phyloP scores from a whole-genome alignment of 345 rosid genomes.

The Acer saccharum region DNA sequence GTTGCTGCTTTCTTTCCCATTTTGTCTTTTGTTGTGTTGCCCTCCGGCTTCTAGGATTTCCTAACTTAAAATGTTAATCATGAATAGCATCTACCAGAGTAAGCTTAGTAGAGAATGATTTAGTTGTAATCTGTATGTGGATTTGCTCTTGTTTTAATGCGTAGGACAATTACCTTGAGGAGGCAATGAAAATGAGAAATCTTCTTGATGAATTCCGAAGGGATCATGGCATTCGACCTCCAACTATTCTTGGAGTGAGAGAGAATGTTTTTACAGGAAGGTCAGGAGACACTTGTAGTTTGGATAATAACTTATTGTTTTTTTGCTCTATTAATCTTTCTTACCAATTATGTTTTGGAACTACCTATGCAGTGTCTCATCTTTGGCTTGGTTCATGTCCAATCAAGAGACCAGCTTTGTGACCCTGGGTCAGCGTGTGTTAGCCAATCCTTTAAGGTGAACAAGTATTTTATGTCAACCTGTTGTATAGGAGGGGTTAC shows the following conservation, averaged over 20 bases:
- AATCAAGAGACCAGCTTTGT: constrained; percentile 99
- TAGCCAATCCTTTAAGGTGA: constrained; percentile 94
- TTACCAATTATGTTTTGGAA: constrained; percentile 23
- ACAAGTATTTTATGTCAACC: constrained; percentile 25
- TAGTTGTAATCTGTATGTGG: background rate
- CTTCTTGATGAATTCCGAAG: constrained; percentile 91
- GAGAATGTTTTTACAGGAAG: constrained; percentile 98
- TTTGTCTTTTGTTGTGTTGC: background rate
- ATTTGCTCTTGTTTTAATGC: constrained; percentile 24
- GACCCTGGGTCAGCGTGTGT: constrained; percentile 92
- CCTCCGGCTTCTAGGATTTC: background rate
- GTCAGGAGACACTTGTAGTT: constrained; percentile 37
- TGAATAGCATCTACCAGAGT: background rate
- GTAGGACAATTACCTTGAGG: constrained; percentile 96
- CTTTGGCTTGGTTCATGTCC: constrained; percentile 99
- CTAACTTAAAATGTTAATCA: background rate
- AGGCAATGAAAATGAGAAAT: constrained; percentile 98
- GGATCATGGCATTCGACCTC: constrained; percentile 91
- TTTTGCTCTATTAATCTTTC: constrained; percentile 16
- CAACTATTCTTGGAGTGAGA: constrained; percentile 97
- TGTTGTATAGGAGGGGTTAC: background rate
- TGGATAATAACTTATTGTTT: constrained; percentile 3
- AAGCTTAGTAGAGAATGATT: background rate
- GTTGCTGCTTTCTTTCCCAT: background rate
- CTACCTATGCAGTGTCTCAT: constrained; percentile 83